Conservation (phyloP, 345 rosid species). For the Acer campestre region DNA sequence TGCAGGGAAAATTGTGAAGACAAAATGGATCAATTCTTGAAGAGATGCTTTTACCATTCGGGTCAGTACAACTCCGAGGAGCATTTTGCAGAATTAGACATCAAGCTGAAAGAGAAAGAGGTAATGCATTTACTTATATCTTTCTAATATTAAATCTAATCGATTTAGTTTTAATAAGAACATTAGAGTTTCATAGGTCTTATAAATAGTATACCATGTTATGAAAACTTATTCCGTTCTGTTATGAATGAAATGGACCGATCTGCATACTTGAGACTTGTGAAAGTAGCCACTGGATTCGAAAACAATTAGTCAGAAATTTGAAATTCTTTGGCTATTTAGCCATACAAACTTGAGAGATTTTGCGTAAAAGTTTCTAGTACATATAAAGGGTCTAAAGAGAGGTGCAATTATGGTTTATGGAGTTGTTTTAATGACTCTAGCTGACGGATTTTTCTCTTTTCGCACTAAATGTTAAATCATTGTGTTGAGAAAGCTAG, state of each 20-base stretch:
- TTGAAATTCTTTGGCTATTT: too few species aligned
- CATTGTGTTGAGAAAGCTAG: background rate
- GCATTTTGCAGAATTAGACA: conserved; percentile 65
- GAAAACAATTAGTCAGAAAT: too few species aligned
- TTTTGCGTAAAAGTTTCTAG: background rate
- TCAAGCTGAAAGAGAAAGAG: conserved; percentile 81
- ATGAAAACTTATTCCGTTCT: background rate
- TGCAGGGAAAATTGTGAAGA: conserved; percentile 81
- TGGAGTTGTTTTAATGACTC: background rate
- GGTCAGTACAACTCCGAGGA: conserved; percentile 84
- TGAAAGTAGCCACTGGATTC: background rate
- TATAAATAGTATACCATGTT: too few species aligned
- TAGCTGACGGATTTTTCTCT: background rate
- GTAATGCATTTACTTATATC: conserved; percentile 26
- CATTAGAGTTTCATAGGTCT: background rate
- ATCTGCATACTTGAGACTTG: background rate
- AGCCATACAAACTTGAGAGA: too few species aligned
- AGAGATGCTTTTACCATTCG: conserved; percentile 80
- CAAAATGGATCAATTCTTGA: conserved; percentile 80
- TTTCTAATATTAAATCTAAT: background rate
- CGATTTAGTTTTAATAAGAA: background rate
- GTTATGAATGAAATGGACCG: background rate
- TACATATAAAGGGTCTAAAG: background rate
- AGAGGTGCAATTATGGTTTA: background rate
- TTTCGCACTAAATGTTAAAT: background rate